Conservation (phyloP, 352 stramenopile species). For the Blastocystis sp. region DNA sequence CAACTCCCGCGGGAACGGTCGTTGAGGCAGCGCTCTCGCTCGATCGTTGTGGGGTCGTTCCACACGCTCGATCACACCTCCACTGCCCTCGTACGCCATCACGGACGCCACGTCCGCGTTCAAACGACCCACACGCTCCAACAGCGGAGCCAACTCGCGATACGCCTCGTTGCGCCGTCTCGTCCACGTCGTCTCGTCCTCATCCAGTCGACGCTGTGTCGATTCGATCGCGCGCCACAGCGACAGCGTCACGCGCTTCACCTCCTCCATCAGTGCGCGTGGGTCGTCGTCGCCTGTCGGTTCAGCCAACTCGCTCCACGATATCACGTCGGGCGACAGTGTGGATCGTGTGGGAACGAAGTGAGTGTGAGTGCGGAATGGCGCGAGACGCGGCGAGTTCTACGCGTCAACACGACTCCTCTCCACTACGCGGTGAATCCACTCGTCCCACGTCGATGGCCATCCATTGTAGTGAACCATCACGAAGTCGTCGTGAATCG, state of each 20-base stretch:
- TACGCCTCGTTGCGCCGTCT: not conserved
- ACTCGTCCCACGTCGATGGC: conserved; percentile 86
- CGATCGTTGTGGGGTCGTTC: not conserved
- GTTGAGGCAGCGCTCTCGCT: not conserved
- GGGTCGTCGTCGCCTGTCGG: conserved; percentile 19
- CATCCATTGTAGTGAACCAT: conserved; percentile 86
- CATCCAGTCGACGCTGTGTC: not conserved
- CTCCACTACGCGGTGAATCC: conserved; percentile 77
- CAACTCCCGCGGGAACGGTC: not conserved
- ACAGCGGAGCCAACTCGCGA: conserved; percentile 11
- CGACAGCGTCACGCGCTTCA: not conserved
- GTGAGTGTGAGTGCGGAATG: conserved; percentile 83
- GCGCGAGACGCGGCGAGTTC: conserved; percentile 82
- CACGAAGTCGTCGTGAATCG: conserved; percentile 81
- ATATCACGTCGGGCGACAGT: conserved; percentile 27
- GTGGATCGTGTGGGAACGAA: not conserved
- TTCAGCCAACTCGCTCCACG: not conserved
- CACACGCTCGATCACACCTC: not conserved
- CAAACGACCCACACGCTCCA: conserved; percentile 41
- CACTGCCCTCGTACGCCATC: not conserved
- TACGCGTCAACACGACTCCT: conserved; percentile 76
- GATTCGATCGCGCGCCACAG: conserved; percentile 3
- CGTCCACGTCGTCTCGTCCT: not conserved
- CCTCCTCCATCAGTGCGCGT: not conserved
- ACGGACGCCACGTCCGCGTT: not conserved